These are phyloP conservation scores for Ogataea philodendri DNA, from an alignment of 805 yeast species.

Conservation along the genomic window DNA sequence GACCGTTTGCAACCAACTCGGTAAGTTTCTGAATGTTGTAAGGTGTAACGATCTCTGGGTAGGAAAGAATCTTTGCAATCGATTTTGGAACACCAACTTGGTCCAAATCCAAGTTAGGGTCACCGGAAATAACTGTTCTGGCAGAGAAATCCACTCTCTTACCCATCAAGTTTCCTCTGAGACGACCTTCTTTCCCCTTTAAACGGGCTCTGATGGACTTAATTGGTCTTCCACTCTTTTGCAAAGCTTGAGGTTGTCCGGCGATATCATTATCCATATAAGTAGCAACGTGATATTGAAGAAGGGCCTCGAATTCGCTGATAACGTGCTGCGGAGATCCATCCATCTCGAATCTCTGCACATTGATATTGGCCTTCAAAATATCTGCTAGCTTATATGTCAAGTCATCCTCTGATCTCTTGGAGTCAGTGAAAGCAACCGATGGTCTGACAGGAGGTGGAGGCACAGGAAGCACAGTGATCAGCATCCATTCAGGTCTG, in stretches of 20 bases:
- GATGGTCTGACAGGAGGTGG: conserved; percentile 99
- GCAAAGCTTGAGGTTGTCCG: conserved; percentile 98
- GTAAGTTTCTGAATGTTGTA: conserved; percentile 93
- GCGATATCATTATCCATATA: conserved; percentile 99
- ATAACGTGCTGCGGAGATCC: conserved; percentile 99
- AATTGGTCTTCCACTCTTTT: conserved; percentile 97
- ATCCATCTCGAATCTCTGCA: conserved; percentile 95
- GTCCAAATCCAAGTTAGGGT: conserved; percentile 94
- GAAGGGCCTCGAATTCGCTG: conserved; percentile 89
- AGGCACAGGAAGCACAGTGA: conserved; percentile 98
- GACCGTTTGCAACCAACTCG: conserved; percentile 93
- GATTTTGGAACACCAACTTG: conserved; percentile 99
- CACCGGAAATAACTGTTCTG: conserved; percentile 98
- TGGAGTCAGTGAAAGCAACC: conserved; percentile 96
- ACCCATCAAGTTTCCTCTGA: conserved; percentile 98
- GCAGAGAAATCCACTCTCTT: conserved; percentile 99
- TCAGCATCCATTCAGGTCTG: conserved; percentile 97
- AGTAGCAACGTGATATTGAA: conserved; percentile 98
- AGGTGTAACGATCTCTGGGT: conserved; percentile 97
- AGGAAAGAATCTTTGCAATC: conserved; percentile 91
- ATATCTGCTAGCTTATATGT: conserved; percentile 97
- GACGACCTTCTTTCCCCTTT: conserved; percentile 99
- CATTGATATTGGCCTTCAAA: conserved; percentile 92
- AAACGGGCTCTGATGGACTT: conserved; percentile 98
- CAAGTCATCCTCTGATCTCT: conserved; percentile 98